A percentile compares a stretch with the other conserved stretches of the same genome.
Conservation (phyloP, 1,284 basidiomycete species). For the Ceratobasidium sp. region DNA sequence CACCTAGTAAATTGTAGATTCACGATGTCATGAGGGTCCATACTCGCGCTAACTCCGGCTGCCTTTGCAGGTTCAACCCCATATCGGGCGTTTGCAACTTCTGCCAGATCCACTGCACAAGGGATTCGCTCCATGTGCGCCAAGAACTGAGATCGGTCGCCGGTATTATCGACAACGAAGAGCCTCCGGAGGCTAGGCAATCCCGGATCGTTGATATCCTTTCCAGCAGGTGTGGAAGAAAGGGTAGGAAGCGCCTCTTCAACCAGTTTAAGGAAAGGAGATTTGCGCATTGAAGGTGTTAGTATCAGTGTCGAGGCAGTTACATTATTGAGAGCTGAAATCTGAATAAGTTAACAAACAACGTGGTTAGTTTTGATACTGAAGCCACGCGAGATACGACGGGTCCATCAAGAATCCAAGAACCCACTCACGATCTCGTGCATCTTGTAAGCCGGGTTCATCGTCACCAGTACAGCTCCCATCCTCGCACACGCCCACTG, state of each 20-base stretch:
- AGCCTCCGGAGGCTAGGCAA: constrained; percentile 74
- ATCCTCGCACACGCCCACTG: constrained; percentile 86
- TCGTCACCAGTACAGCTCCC: constrained; percentile 81
- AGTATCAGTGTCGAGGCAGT: constrained; percentile 77
- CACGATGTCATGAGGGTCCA: constrained; percentile 72
- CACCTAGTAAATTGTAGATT: constrained; percentile 87
- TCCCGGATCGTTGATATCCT: constrained; percentile 65
- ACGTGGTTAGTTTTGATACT: neutral
- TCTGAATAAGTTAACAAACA: constrained; percentile 55
- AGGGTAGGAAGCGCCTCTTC: constrained; percentile 69
- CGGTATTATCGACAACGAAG: constrained; percentile 73
- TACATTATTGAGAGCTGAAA: constrained; percentile 70
- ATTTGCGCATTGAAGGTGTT: constrained; percentile 74
- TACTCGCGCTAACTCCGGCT: neutral
- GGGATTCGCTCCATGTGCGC: constrained; percentile 60
- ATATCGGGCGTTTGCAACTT: constrained; percentile 64
- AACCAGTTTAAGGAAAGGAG: constrained; percentile 70
- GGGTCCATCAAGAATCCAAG: constrained; percentile 3
- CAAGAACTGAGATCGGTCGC: constrained; percentile 56
- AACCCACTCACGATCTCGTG: constrained; percentile 70
- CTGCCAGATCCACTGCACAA: constrained; percentile 72
- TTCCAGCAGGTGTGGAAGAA: constrained; percentile 60
- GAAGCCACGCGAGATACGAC: neutral
- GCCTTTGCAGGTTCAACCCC: constrained; percentile 58
- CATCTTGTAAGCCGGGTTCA: constrained; percentile 83